Evolutionary conservation across 768 basidiomycete genomes (phyloP), one percentile per base, ranked within the genome.

Genomic region (Russula brevipes): DNA sequence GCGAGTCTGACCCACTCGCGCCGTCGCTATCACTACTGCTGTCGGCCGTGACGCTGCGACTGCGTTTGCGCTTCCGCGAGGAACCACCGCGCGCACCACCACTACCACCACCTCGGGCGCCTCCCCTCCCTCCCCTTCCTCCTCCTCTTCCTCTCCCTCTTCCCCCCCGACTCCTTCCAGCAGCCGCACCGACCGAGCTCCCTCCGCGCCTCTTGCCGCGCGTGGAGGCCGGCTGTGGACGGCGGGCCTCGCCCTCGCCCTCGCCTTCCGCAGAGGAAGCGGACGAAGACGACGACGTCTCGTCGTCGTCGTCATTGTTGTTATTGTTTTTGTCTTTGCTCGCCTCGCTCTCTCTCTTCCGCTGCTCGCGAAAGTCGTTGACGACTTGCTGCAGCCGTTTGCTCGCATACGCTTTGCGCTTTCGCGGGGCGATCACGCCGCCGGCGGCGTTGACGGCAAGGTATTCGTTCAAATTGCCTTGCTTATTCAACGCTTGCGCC

Each of bases 351-450:
- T 76, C 70, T 64, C 69, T 39, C 72, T 19, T 58, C 51, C 31
- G 74, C 63, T 76, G 73, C 70, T 84, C 87, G 59, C 90, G 81
- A 71, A 88, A 91, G 62, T 90, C 89, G 33, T 83, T 79, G n/a
- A 94, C 87, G 9, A 93, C 88, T 71, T 92, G 81, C 71, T 96
- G 91, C 61, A 97, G 75, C 8, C 94, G 83, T 74, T 92, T 95
- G 72, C 89, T 91, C 3, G 87, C 76, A 68, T 95, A 95, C 4
- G 86, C 89, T 67, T 90, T 87, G 42, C 89, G 82, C 70, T 87
- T 85, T 45, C 88, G 80, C 1, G 94, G 94, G 5, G 86, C 92
- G 69, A 81, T 78, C 49, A 85, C 84, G 17, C 87, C 89, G 62
- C 80, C 81, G 5, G 87, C 89, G 5, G 81, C 76, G 12, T 82